Base-by-base conservation (phyloP, 192 early-diverging fungal genomes). In the Umbelopsis vinacea region DNA sequence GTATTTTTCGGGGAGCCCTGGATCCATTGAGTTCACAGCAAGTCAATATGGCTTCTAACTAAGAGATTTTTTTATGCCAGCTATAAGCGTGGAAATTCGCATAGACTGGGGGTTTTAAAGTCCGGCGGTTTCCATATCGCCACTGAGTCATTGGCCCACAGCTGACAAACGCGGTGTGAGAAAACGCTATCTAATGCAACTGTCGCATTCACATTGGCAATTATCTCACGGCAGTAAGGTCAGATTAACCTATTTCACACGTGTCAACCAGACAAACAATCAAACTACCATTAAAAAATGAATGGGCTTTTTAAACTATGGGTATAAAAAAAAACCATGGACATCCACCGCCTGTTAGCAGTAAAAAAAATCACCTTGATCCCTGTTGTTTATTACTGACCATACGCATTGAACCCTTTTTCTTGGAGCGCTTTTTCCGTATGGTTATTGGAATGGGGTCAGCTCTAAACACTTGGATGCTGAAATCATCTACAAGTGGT, bases 91-190 rank as follows among this genome's bases (percentile, higher is more conserved):
- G 40, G 12, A 35, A 14, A 29, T 29, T 29, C 29, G 29, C 29
- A 29, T 29, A 29, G 29, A 29, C 29, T 29, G 3, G 1, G 29
- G 29, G 29, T 29, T 63, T 63, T 4, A 63, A 63, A 33, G 5
- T 63, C 57, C 8, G 57, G 11, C 17, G 17, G 6, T 14, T n/a
- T 19, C 14, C 7, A n/a, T 35, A 26, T 22, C 29, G 57, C 33
- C 29, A 29, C 33, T 26, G 26, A 12, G 29, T 38, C 26, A 37
- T 63, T 29, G 57, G 57, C 57, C 29, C 26, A 35, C n/a, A 37
- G 57, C 26, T 63, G 26, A 63, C 57, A 63, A 63, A 63, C 29
- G 33, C 29, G 33, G 14, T 63, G 57, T 63, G 57, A 37, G 57
- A 63, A 63, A 54, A 26, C 29, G 29, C 29, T 29, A 29, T 29